Percentiles rank a stretch among this genome's conserved stretches.
phyloP scores from a whole-genome alignment of 345 rosid species.

The Lumnitzera racemosa region DNA sequence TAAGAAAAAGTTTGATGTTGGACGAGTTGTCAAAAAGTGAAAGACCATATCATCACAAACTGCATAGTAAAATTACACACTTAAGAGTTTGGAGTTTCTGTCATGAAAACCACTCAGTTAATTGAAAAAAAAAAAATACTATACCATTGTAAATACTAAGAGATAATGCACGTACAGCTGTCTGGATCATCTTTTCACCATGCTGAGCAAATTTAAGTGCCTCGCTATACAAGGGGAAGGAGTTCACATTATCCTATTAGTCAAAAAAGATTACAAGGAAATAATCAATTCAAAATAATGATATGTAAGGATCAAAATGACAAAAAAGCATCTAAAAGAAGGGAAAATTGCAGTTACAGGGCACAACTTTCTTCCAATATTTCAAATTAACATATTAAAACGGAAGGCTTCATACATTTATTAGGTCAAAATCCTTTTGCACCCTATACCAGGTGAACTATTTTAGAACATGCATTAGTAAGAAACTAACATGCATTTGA shows the following conservation, averaged over 20 bases:
- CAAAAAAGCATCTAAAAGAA: too few species aligned
- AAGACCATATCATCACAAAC: constrained; percentile 56
- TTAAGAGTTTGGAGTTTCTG: constrained; percentile 5
- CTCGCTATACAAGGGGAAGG: constrained; percentile 53
- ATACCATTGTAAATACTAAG: constrained; percentile 58
- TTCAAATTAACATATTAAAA: too few species aligned
- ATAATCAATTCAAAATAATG: background rate
- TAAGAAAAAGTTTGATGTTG: constrained; percentile 47
- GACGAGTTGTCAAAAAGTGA: constrained; percentile 47
- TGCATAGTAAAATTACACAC: constrained; percentile 30
- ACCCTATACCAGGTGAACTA: too few species aligned
- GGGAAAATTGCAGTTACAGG: too few species aligned
- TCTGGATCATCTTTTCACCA: constrained; percentile 73
- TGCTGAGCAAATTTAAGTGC: constrained; percentile 61
- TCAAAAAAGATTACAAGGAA: background rate
- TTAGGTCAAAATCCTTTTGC: too few species aligned
- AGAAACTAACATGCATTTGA: too few species aligned
- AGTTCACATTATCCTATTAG: constrained; percentile 42
- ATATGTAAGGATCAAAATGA: background rate
- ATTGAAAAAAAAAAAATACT: constrained; percentile 3
- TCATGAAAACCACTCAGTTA: background rate
- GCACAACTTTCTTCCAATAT: too few species aligned
- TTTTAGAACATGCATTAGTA: too few species aligned
- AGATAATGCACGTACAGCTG: constrained; percentile 65
- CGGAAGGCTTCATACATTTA: too few species aligned